Percentiles rank a stretch among this genome's conserved stretches.
Conservation (phyloP, 345 rosid genomes). For the Hibiscus tridactylites region DNA sequence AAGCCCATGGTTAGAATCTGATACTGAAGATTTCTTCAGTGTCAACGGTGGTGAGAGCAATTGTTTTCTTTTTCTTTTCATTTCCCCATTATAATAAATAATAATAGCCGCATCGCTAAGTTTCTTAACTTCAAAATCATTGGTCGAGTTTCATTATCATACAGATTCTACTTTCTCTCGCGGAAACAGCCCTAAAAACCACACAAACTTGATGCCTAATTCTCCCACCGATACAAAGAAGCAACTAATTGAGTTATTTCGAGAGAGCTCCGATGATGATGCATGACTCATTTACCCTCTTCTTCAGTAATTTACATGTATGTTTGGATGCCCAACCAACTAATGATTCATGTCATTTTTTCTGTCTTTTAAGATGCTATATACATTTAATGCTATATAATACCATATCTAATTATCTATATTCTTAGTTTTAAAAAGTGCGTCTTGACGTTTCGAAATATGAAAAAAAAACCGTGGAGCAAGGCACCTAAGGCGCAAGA, state of each 20-base stretch:
- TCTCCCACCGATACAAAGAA: constrained; percentile 31
- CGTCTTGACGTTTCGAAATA: no score
- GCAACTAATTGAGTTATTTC: constrained; percentile 50
- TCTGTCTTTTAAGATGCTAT: no score
- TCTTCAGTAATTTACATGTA: no score
- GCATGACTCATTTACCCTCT: not conserved
- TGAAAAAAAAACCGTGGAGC: no score
- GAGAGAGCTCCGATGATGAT: constrained; percentile 27
- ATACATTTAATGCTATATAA: no score
- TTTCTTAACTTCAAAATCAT: not conserved
- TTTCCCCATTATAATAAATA: not conserved
- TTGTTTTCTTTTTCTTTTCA: not conserved
- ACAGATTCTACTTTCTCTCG: constrained; percentile 38
- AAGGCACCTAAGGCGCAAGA: no score
- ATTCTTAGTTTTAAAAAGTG: no score
- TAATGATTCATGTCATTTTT: no score
- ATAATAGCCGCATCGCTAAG: not conserved
- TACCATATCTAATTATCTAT: no score
- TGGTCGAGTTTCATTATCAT: not conserved
- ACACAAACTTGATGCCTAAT: constrained; percentile 16
- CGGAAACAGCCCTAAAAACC: constrained; percentile 30
- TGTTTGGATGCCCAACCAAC: no score
- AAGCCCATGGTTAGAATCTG: constrained; percentile 57
- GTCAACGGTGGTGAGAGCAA: constrained; percentile 39
- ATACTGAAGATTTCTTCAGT: constrained; percentile 55